These are phyloP conservation scores for Sporothrix pallida DNA, from an alignment of 2,329 filamentous ascomycete genomes.

Conservation along the genomic window DNA sequence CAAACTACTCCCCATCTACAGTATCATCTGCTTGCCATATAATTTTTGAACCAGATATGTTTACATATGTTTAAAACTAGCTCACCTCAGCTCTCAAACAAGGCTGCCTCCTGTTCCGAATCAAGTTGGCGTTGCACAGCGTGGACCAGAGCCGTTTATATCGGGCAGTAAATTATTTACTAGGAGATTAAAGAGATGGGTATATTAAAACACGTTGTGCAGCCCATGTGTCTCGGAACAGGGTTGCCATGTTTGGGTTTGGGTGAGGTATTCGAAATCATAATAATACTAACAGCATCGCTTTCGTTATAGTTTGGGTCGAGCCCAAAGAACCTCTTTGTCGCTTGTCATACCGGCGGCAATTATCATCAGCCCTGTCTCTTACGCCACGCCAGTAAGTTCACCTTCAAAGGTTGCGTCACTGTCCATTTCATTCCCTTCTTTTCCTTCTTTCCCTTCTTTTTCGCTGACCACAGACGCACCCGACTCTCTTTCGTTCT, in stretches of 20 bases:
- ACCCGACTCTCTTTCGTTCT: background rate
- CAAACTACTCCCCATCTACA: background rate
- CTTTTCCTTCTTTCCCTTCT: background rate
- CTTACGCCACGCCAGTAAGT: conserved; percentile 25
- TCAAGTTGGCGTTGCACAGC: background rate
- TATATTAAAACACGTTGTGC: background rate
- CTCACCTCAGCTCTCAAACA: background rate
- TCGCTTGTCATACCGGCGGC: background rate
- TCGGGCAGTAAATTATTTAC: background rate
- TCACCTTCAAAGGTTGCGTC: conserved; percentile 1
- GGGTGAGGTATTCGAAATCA: background rate
- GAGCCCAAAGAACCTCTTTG: too few species aligned
- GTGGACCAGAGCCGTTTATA: background rate
- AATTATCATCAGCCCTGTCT: background rate
- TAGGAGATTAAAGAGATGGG: background rate
- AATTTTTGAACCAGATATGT: background rate
- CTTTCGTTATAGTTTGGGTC: background rate
- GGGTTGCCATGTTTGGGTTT: conserved; percentile 4
- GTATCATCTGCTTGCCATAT: background rate
- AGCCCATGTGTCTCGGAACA: background rate
- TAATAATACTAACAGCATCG: background rate
- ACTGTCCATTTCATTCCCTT: background rate
- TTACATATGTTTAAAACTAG: background rate
- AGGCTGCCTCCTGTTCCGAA: background rate
- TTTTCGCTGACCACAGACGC: background rate